Percentiles rank a stretch among this genome's conserved stretches.
phyloP scores from a whole-genome alignment of 768 basidiomycete species.

The Holtermanniella nyarrowii region DNA sequence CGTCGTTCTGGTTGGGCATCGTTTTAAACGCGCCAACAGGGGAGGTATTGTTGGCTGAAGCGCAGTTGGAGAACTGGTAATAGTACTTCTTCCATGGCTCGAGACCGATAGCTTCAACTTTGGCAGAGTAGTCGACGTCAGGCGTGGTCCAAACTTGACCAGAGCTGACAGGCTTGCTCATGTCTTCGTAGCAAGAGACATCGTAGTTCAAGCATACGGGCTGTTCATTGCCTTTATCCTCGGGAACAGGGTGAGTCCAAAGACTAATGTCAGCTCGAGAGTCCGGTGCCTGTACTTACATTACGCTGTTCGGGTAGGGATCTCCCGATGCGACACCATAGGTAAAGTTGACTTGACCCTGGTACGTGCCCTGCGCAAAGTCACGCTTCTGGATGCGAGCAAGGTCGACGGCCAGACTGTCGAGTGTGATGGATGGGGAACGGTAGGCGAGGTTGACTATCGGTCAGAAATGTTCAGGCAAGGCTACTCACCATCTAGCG shows the following conservation, averaged over 20 bases:
- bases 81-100: conserved; percentile 51
- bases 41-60: conserved; percentile 44
- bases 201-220: conserved; percentile 43
- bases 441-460: neutral
- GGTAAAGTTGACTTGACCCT: conserved; percentile 9
- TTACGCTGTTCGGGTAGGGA: conserved; percentile 29
- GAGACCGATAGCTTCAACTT: conserved; percentile 51
- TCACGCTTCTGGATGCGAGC: neutral
- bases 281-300: neutral
- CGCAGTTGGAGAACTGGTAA: conserved; percentile 52
- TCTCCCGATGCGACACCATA: conserved; percentile 45
- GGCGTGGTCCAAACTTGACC: conserved; percentile 50
- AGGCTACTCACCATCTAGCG: too few relatives aligned
- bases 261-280: conserved; percentile 10
- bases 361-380: neutral
- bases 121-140: conserved; percentile 55
- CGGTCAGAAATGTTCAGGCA: too few relatives aligned
- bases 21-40: conserved; percentile 51
- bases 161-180: conserved; percentile 43
- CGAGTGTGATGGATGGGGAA: neutral
- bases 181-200: conserved; percentile 46
- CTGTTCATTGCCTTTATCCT: neutral
- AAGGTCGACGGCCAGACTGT: neutral
- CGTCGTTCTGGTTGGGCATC: conserved; percentile 46
- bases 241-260: conserved; percentile 36